These are phyloP conservation scores for Silene vulgaris DNA, from an alignment of 179 eudicot genomes.

Conservation along the genomic window DNA sequence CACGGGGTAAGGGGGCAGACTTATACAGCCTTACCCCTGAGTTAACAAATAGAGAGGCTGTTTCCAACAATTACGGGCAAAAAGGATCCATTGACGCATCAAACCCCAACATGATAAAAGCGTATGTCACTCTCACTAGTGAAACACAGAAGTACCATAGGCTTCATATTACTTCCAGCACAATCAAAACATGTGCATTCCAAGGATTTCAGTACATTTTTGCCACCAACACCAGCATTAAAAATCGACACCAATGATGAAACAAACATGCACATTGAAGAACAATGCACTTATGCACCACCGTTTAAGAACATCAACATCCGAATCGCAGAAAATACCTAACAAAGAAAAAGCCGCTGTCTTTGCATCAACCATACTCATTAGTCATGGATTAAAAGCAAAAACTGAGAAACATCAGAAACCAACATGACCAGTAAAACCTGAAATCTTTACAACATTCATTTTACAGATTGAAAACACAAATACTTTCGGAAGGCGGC, in stretches of 20 bases:
- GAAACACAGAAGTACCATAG: background rate
- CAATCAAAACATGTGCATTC: background rate
- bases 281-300: background rate
- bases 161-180: background rate
- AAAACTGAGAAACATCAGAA: background rate
- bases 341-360: background rate
- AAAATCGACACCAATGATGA: constrained; percentile 1
- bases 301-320: background rate
- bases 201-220: background rate
- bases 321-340: background rate
- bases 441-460: background rate
- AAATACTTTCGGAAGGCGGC: no score
- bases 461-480: no score
- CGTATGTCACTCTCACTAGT: background rate
- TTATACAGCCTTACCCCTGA: no score
- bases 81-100: background rate
- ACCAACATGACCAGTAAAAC: background rate
- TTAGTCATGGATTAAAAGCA: background rate
- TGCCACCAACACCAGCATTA: background rate
- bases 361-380: constrained; percentile 10
- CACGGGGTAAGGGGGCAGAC: background rate
- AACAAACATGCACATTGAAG: background rate
- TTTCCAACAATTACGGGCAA: no score
- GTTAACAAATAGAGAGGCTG: no score
- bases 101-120: background rate